Conservation (phyloP, 257 asterid genomes). For the Nicotiana obtusifolia region DNA sequence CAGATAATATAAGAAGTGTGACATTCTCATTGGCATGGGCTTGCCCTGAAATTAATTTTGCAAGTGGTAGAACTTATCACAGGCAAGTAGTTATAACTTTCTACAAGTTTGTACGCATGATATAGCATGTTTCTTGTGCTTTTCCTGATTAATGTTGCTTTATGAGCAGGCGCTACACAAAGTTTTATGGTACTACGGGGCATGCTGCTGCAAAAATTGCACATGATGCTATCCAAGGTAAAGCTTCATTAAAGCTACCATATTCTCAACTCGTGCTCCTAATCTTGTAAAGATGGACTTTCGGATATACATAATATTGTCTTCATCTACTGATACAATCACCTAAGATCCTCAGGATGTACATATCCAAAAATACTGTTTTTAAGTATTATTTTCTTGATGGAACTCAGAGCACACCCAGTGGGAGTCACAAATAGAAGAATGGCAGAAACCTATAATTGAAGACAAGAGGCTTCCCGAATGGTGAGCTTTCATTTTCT, state of each 20-base stretch:
- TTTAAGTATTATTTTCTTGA: background rate
- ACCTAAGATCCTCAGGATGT: background rate
- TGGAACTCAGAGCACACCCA: conserved; percentile 44
- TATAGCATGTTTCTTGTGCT: background rate
- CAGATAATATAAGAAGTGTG: conserved; percentile 49
- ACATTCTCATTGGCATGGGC: conserved; percentile 89
- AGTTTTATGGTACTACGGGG: conserved; percentile 64
- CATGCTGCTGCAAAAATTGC: conserved; percentile 72
- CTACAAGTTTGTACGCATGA: background rate
- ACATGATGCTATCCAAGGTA: conserved; percentile 80
- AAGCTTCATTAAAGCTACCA: conserved; percentile 15
- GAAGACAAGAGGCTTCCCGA: conserved; percentile 89
- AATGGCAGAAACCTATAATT: conserved; percentile 90
- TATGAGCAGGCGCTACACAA: conserved; percentile 74
- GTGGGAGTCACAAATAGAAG: conserved; percentile 92
- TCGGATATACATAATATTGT: background rate
- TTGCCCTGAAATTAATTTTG: conserved; percentile 78
- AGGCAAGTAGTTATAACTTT: conserved; percentile 41
- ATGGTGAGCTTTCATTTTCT: conserved; percentile 47
- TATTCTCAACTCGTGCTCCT: background rate
- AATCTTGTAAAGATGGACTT: background rate
- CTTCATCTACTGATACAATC: conserved; percentile 2
- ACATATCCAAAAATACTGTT: background rate
- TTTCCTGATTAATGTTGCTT: conserved; percentile 20
- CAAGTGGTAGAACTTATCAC: conserved; percentile 83